Base-by-base conservation (phyloP, 768 basidiomycete genomes). In the Leccinellum albellum region DNA sequence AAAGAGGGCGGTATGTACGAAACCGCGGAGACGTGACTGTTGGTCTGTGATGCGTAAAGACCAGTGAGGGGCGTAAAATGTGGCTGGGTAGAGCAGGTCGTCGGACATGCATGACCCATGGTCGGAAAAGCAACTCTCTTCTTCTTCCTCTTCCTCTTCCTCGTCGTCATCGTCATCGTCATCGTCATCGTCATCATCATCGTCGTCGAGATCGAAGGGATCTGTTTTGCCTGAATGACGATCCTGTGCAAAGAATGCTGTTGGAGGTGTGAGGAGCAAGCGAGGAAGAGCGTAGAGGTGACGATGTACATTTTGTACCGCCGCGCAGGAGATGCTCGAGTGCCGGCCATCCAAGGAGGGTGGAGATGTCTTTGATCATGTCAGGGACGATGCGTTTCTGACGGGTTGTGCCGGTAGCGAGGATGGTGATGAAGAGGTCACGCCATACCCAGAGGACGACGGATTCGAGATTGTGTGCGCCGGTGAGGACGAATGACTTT, bases 391-490 rank as follows among this genome's bases (percentile, higher is more conserved):
- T 58, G 42, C 71, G 64, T 52, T 60, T 61, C 33, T 70, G 61
- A 46, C 66, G 57, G 62, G 64, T 53, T 40, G 69, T 53, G 61
- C 76, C 67, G 57, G 63, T 70, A 0, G 78, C 77, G 8, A 83
- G 76, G 67, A 88, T 70, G 24, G 78, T 79, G 9, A 88, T 65
- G 58, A 88, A 82, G 20, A 88, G 74, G 58, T 88, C 87, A 6
- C 86, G 78, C 86, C 86, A 88, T 52, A 88, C 80, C 84, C 85
- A 88, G 17, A 86, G 68, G 6, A 82, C 57, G 40, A 79, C 73
- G 14, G 69, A 71, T 26, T 79, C 74, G 20, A 85, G 71, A 23
- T 74, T 74, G 29, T 77, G 75, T 1, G 78, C 78, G 4, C 84
- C 85, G 3, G 68, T 67, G 21, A 86, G 65, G 21, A 68, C 64